Base-by-base conservation (phyloP, 768 basidiomycete species). In the Kwoniella dejecticola region DNA sequence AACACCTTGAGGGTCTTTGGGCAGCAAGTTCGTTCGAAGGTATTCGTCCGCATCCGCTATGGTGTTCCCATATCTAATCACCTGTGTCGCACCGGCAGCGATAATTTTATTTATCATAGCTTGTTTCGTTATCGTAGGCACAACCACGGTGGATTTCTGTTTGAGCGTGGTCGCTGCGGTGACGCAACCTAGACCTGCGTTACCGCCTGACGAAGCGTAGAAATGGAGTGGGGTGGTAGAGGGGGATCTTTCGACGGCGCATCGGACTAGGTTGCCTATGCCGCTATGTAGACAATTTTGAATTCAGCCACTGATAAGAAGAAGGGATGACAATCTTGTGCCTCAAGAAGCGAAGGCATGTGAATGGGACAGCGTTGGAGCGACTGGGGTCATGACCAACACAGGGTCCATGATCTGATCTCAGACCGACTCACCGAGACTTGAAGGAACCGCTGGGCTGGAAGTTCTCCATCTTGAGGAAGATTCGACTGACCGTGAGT, bases 361-460 rank as follows among this genome's bases (percentile, higher is more conserved):
- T n/a, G n/a, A n/a, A n/a, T n/a, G n/a, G n/a, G n/a, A n/a, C n/a
- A n/a, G n/a, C n/a, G n/a, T n/a, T n/a, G n/a, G n/a, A n/a, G n/a
- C n/a, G n/a, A n/a, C n/a, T n/a, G n/a, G n/a, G n/a, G n/a, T n/a
- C n/a, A n/a, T n/a, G n/a, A n/a, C n/a, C n/a, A n/a, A n/a, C n/a
- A n/a, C n/a, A n/a, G n/a, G n/a, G n/a, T n/a, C n/a, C n/a, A n/a
- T n/a, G n/a, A n/a, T n/a, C n/a, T n/a, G n/a, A n/a, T n/a, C n/a
- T n/a, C n/a, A n/a, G n/a, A n/a, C n/a, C 8, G 45, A 66, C 66
- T 55, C 57, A 69, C 62, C 74, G 46, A 15, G 69, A 72, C 59
- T 76, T 76, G 72, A 76, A 76, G 12, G 70, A 71, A 13, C 74
- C 71, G 33, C 61, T 63, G 1, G 72, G 72, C 33, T 76, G 72